Evolutionary conservation across 805 yeast species (phyloP).

Genomic region (Maudiozyma serrabonitensis): DNA sequence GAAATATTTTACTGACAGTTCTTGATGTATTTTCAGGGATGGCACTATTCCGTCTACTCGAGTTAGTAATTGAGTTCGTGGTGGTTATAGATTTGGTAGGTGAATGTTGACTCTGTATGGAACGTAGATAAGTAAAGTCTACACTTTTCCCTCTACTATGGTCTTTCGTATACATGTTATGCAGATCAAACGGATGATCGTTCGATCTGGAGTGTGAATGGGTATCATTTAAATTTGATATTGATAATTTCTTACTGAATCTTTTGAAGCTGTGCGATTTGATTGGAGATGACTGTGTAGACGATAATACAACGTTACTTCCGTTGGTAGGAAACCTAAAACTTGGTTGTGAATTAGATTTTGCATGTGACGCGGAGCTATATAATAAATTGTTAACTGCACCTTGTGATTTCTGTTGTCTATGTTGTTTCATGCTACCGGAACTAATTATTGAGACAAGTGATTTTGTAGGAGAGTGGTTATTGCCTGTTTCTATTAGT

Average conservation of each 20-base stretch:
- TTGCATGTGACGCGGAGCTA: constrained; percentile 8
- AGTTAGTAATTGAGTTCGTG: constrained; percentile 3
- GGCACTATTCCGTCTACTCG: constrained; percentile 13
- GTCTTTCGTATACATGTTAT: background rate
- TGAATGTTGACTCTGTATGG: constrained; percentile 25
- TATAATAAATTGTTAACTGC: constrained; percentile 2
- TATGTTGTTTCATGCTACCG: constrained; percentile 11
- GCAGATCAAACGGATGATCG: background rate
- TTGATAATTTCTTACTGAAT: constrained; percentile 24
- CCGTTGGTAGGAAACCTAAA: background rate
- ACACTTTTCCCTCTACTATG: constrained; percentile 23
- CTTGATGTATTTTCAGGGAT: constrained; percentile 6
- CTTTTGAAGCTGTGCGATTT: constrained; percentile 20
- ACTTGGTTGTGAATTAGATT: constrained; percentile 17
- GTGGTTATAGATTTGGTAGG: constrained; percentile 23
- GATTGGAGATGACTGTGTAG: constrained; percentile 24
- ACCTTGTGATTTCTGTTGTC: constrained; percentile 13
- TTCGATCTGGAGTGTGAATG: background rate
- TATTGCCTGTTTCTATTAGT: constrained; percentile 9
- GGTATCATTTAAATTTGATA: constrained; percentile 23
- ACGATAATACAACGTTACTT: constrained; percentile 1
- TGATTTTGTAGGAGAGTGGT: constrained; percentile 30
- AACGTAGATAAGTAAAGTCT: constrained; percentile 26
- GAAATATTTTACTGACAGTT: constrained; percentile 10
- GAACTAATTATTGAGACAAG: constrained; percentile 20